Base-by-base conservation (phyloP, 306 rosid species). In the Macrotyloma uniflorum region DNA sequence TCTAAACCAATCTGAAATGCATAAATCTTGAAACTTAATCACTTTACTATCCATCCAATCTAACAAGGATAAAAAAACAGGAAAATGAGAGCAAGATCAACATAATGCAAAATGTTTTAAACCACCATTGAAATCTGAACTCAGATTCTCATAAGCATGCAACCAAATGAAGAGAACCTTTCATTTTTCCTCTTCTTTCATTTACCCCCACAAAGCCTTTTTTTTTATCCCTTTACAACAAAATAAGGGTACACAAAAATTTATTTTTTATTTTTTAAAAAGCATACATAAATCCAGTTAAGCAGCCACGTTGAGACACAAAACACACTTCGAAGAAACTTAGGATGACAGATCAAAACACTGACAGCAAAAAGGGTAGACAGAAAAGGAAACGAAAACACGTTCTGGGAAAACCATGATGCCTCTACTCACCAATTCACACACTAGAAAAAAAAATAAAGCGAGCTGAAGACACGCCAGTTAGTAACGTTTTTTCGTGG, bases 401-500 rank as follows among this genome's bases (percentile, higher is more conserved):
- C 68, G 67, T 63, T 79, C 62, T 33, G 72, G 23, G 49, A 61
- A 42, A 63, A 54, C n/a, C 16, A 62, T 50, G 70, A 54, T 43
- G 78, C 76, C 77, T 67, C 26, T 20, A 36, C 77, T 78, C 80
- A 91, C 94, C 91, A 62, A 67, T 42, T 64, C 46, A 57, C 35
- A 67, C 19, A 33, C 16, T 4, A 19, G 32, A 14, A 40, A 5
- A 5, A 51, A 12, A 14, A 36, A 49, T 6, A 8, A 45, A 46
- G 20, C 53, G 86, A 82, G 83, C 33, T 63, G 85, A 64, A 75
- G 38, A 42, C 73, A 61, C 57, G 53, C 30, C 78, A 75, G 36
- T 43, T 67, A 15, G 72, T 70, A 55, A 65, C 78, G 43, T 67
- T 83, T 72, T n/a, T 80, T 57, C 43, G 66, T 33, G 26, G 51